A percentile compares a stretch with the other conserved stretches of the same genome.
Evolutionary conservation across 73 alveolate species (phyloP).

Genomic region (Symbiodinium natans): DNA sequence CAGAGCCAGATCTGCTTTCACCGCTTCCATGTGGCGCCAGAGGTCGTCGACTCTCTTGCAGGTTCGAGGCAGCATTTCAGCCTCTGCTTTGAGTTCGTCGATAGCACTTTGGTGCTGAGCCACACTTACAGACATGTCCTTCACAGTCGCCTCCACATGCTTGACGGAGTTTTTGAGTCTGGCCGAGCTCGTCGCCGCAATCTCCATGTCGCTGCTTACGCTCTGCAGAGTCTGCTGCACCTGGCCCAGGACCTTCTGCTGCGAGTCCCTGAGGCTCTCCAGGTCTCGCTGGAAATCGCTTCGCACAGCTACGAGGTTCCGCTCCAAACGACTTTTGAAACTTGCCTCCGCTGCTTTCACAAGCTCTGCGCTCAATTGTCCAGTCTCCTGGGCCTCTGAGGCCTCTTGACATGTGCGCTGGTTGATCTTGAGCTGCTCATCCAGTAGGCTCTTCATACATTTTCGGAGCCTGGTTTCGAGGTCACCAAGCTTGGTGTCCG

Average conservation of each 20-base stretch:
- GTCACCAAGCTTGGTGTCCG: not conserved
- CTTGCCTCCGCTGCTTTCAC: not conserved
- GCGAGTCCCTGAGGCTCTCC: not conserved
- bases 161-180: not conserved
- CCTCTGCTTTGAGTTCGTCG: constrained; percentile 26
- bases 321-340: not conserved
- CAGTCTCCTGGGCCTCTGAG: not conserved
- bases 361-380: not conserved
- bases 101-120: constrained; percentile 6
- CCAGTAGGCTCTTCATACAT: not conserved
- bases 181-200: not conserved
- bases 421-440: constrained; percentile 7
- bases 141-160: not conserved
- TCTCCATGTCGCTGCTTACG: constrained; percentile 9
- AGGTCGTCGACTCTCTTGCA: constrained; percentile 78
- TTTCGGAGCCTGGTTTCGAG: not conserved
- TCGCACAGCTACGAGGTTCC: not conserved
- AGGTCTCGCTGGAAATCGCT: constrained; percentile 3
- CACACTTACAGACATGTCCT: constrained; percentile 69
- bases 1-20: constrained; percentile 28
- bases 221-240: constrained; percentile 5
- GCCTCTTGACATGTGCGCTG: constrained; percentile 4
- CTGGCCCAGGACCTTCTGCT: constrained; percentile 16
- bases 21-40: constrained; percentile 72
- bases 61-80: not conserved